A percentile compares a stretch with the other conserved stretches of the same genome.
Evolutionary conservation across 306 rosid genomes (phyloP).

Genomic region (Medicago ruthenica): DNA sequence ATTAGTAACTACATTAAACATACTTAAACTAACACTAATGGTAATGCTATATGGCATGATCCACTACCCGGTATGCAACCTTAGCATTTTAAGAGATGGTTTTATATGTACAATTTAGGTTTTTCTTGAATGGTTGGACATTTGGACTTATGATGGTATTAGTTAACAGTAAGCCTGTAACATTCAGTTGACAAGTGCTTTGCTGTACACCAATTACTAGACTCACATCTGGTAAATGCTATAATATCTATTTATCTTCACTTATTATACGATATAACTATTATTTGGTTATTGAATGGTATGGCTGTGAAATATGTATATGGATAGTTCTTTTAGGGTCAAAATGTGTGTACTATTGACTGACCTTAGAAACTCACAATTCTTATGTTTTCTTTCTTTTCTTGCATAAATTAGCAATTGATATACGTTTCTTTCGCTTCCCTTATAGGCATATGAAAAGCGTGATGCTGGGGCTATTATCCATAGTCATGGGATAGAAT

Average conservation of each 20-base stretch:
- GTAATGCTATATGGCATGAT: background rate
- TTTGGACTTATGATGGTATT: constrained; percentile 19
- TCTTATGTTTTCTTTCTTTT: constrained; percentile 1
- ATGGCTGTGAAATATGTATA: constrained; percentile 14
- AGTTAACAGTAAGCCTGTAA: constrained; percentile 10
- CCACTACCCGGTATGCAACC: constrained; percentile 1
- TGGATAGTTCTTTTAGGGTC: constrained; percentile 15
- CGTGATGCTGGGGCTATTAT: constrained; percentile 87
- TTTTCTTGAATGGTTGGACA: background rate
- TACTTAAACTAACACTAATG: background rate
- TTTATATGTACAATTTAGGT: background rate
- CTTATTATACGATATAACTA: constrained; percentile 18
- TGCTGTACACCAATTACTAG: constrained; percentile 3
- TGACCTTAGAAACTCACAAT: constrained; percentile 15
- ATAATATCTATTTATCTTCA: constrained; percentile 14
- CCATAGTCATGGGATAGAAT: constrained; percentile 92
- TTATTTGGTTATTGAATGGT: constrained; percentile 33
- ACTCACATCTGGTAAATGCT: constrained; percentile 12
- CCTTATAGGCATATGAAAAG: constrained; percentile 79
- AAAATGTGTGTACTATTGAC: constrained; percentile 25
- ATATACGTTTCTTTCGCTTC: constrained; percentile 36
- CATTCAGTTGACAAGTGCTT: constrained; percentile 12
- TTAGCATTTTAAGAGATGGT: constrained; percentile 14
- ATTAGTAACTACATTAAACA: background rate
- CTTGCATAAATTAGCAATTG: constrained; percentile 29